A percentile compares a stretch with the other conserved stretches of the same genome.
Conservation (phyloP, 164 flowering plant species). For the Santalum album region DNA sequence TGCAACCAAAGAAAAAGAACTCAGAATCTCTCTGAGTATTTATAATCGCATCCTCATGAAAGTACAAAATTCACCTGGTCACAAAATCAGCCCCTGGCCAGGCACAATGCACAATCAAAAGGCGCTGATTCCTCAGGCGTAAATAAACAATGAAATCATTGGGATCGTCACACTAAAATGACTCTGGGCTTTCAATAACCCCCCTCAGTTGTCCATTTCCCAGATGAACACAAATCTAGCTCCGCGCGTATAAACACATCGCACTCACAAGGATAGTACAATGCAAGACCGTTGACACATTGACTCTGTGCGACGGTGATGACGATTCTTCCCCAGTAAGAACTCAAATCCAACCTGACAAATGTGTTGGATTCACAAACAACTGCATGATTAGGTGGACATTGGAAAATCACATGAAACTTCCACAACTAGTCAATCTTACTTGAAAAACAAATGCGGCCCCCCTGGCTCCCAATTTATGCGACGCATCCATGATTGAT, state of each 20-base stretch:
- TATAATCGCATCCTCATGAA: background rate
- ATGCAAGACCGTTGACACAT: too few relatives aligned
- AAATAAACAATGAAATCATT: background rate
- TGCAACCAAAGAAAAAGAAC: too few relatives aligned
- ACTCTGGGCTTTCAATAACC: background rate
- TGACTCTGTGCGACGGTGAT: too few relatives aligned
- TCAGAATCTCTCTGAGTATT: too few relatives aligned
- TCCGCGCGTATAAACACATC: too few relatives aligned
- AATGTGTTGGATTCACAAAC: slow-evolving; percentile 1
- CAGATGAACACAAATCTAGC: slow-evolving; percentile 1
- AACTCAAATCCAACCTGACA: background rate
- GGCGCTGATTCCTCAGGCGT: background rate
- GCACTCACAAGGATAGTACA: background rate
- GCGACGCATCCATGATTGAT: too few relatives aligned
- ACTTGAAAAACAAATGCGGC: too few relatives aligned
- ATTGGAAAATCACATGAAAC: slow-evolving; percentile 2
- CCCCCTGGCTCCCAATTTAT: too few relatives aligned
- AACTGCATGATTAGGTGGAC: background rate
- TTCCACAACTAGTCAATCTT: too few relatives aligned
- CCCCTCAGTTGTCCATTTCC: slow-evolving; percentile 7
- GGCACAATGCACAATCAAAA: background rate
- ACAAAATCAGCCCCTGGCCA: background rate
- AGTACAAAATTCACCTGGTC: background rate
- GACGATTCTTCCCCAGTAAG: slow-evolving; percentile 2
- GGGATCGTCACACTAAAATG: background rate